A percentile compares a stretch with the other conserved stretches of the same genome.
These are phyloP conservation scores for Candida sp. DNA, from an alignment of 1,139 yeast species.

Conservation along the genomic window DNA sequence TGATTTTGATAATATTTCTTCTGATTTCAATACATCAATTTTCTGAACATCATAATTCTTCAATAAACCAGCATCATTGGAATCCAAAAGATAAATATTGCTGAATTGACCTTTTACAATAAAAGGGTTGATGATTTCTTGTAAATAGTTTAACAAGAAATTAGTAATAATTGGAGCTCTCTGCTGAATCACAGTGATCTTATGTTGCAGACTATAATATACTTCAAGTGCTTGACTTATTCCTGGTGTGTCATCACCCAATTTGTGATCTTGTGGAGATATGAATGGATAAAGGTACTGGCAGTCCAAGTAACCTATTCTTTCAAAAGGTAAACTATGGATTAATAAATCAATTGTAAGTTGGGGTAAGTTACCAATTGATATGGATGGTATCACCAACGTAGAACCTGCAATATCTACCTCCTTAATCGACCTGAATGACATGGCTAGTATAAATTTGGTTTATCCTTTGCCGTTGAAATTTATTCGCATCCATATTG, in stretches of 20 bases:
- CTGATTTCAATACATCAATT: conserved; percentile 29
- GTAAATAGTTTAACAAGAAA: conserved; percentile 48
- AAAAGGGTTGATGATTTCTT: conserved; percentile 52
- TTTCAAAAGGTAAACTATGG: conserved; percentile 53
- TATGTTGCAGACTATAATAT: conserved; percentile 33
- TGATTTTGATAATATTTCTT: conserved; percentile 29
- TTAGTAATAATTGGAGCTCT: conserved; percentile 82
- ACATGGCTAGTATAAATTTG: background rate
- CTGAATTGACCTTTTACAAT: conserved; percentile 35
- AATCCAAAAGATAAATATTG: conserved; percentile 60
- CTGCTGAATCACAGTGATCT: conserved; percentile 67
- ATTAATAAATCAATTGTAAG: conserved; percentile 70
- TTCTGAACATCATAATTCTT: conserved; percentile 21
- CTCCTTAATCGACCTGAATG: background rate
- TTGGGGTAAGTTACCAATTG: conserved; percentile 91
- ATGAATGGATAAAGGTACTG: conserved; percentile 74
- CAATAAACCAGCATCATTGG: conserved; percentile 62
- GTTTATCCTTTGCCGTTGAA: background rate
- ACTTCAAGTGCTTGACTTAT: conserved; percentile 64
- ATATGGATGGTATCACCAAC: conserved; percentile 71
- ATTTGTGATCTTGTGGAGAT: conserved; percentile 61
- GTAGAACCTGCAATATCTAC: conserved; percentile 11
- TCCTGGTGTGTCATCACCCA: conserved; percentile 18
- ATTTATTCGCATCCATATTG: background rate
- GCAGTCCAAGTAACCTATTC: conserved; percentile 56